Conservation (phyloP, 1,139 yeast genomes). For the Candida albicans region DNA sequence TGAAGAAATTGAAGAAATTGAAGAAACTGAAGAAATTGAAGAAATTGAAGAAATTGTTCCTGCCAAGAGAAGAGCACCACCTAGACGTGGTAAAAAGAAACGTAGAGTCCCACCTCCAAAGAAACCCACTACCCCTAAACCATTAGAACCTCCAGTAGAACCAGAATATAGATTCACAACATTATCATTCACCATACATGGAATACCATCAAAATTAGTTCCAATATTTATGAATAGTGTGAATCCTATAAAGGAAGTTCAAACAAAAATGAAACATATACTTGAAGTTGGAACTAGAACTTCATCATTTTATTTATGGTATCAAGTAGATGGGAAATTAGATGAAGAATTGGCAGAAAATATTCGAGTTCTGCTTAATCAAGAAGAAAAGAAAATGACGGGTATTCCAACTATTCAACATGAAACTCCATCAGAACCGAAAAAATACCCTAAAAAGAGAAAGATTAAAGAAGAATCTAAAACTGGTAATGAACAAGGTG, state of each 20-base stretch:
- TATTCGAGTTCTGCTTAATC: slow-evolving; percentile 38
- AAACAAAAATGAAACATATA: slow-evolving; percentile 59
- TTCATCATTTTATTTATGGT: slow-evolving; percentile 73
- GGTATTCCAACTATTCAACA: slow-evolving; percentile 27
- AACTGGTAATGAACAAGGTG: slow-evolving; percentile 19
- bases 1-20: slow-evolving; percentile 13
- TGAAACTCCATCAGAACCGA: slow-evolving; percentile 15
- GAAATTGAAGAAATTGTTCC: slow-evolving; percentile 7
- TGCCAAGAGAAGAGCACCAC: slow-evolving; percentile 22
- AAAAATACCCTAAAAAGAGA: slow-evolving; percentile 29
- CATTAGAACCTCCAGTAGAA: slow-evolving; percentile 31
- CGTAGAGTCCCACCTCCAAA: slow-evolving; percentile 20
- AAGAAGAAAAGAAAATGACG: slow-evolving; percentile 45
- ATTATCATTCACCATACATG: slow-evolving; percentile 60
- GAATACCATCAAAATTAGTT: slow-evolving; percentile 64
- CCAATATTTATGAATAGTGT: slow-evolving; percentile 75
- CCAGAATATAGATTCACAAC: slow-evolving; percentile 55
- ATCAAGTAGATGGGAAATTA: slow-evolving; percentile 76
- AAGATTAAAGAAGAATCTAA: slow-evolving; percentile 24
- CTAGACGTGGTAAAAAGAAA: slow-evolving; percentile 24
- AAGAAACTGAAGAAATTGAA: slow-evolving; percentile 4
- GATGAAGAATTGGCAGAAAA: slow-evolving; percentile 60
- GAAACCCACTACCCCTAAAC: slow-evolving; percentile 25
- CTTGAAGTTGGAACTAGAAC: slow-evolving; percentile 61
- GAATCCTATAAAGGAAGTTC: slow-evolving; percentile 54